Base-by-base conservation (phyloP, 2,329 filamentous ascomycete genomes). In the Thielaviopsis populi region DNA sequence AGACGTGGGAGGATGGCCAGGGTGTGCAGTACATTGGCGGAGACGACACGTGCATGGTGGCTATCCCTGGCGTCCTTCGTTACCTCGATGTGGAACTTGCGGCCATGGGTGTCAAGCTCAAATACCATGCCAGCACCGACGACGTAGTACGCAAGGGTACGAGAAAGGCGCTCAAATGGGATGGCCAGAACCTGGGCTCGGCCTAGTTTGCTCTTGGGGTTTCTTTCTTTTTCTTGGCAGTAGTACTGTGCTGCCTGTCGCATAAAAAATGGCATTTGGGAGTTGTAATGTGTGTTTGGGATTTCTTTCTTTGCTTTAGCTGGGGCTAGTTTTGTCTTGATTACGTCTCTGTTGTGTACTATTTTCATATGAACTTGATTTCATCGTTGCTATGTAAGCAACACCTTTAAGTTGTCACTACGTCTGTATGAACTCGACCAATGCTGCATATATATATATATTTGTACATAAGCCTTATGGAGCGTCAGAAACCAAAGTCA, bases 31-130 rank as follows among this genome's bases (percentile, higher is more conserved):
- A 87, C 82, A 82, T 89, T 41, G 94, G 94, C 8, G 94, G 94
- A 59, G 89, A 92, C 68, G 84, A 97, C 72, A 94, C 94, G 2
- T 94, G 91, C 2, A 80, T 94, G 68, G 90, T 99, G 42, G 91
- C 91, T 63, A 89, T 99, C 17, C 94, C 94, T 0, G 92, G 91
- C 68, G 94, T 95, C 63, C 77, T 99, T 73, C 90, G 89, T 75
- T 97, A 88, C 77, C 76, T 99, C 68, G 94, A 99, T 75, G 91
- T 96, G 22, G 94, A 99, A 75, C 77, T 99, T 70, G 89, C 91
- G 42, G 91, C 91, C 64, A 99, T 99, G 94, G 94, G 94, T 62
- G 86, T 99, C 63, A 87, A 91, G 76, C 83, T 99, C 76, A 96
- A 90, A 79, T 97, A 96, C 70, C 76, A 77, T 64, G 74, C 84